A percentile compares a stretch with the other conserved stretches of the same genome.
Conservation (phyloP, 1,284 basidiomycete species). For the Coniferiporia sulphurascens region DNA sequence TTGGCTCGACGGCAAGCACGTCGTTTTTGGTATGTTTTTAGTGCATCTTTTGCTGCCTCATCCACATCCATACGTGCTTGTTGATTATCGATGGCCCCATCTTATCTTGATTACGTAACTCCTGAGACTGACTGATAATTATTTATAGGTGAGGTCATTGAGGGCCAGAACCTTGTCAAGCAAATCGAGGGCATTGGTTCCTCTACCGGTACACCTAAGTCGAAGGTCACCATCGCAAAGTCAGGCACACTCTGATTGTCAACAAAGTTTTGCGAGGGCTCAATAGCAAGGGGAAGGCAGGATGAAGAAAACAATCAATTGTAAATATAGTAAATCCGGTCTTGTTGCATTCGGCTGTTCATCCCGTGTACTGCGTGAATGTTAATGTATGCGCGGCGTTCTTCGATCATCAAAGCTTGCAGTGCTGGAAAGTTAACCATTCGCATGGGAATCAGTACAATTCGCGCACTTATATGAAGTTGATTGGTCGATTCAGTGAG, state of each 20-base stretch:
- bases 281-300: background rate
- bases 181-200: slow-evolving; percentile 66
- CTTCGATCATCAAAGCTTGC: too few species aligned
- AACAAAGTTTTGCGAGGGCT: background rate
- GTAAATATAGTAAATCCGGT: slow-evolving; percentile 4
- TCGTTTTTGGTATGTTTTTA: slow-evolving; percentile 61
- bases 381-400: too few species aligned
- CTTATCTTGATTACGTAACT: slow-evolving; percentile 1
- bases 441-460: too few species aligned
- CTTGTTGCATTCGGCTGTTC: background rate
- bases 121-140: slow-evolving; percentile 3
- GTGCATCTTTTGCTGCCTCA: background rate
- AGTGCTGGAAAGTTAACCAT: too few species aligned
- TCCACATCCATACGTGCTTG: background rate
- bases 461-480: too few species aligned
- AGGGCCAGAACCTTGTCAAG: slow-evolving; percentile 76
- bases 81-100: slow-evolving; percentile 2
- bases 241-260: slow-evolving; percentile 43
- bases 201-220: slow-evolving; percentile 45
- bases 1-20: slow-evolving; percentile 79
- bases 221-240: slow-evolving; percentile 55
- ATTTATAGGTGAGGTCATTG: slow-evolving; percentile 52
- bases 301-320: slow-evolving; percentile 1
- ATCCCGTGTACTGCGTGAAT: too few species aligned
- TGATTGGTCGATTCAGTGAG: too few species aligned